Conservation (phyloP, 1,139 yeast species). For the Hanseniaspora uvarum region DNA sequence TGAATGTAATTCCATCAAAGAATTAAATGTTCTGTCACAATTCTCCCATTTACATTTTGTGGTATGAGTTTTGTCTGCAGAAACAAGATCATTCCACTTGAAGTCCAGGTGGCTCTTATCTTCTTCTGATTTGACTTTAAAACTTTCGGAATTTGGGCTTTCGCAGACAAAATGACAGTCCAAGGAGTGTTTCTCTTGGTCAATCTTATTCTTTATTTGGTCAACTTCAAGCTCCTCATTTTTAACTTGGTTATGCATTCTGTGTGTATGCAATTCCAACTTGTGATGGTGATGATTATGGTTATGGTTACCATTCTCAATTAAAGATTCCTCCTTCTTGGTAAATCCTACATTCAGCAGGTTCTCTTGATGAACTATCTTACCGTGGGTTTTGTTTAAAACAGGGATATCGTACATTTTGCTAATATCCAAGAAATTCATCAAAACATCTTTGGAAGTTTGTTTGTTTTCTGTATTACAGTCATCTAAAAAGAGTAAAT, state of each 20-base stretch:
- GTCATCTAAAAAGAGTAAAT: slow-evolving; percentile 20
- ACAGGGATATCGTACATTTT: slow-evolving; percentile 30
- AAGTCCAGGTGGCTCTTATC: slow-evolving; percentile 27
- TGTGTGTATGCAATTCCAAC: slow-evolving; percentile 32
- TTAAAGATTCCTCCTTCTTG: not conserved
- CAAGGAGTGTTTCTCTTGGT: not conserved
- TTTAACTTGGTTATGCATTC: slow-evolving; percentile 12
- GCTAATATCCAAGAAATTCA: slow-evolving; percentile 24
- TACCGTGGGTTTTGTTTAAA: slow-evolving; percentile 26
- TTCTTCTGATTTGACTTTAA: not conserved
- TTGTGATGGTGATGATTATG: slow-evolving; percentile 34
- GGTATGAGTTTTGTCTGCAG: slow-evolving; percentile 22
- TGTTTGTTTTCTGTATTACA: slow-evolving; percentile 23
- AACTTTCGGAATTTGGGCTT: not conserved
- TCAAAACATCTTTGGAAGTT: slow-evolving; percentile 7
- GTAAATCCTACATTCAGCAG: slow-evolving; percentile 4
- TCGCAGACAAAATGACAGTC: not conserved
- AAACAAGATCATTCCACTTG: slow-evolving; percentile 27
- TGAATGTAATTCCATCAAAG: slow-evolving; percentile 40
- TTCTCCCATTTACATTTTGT: slow-evolving; percentile 48
- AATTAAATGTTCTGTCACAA: slow-evolving; percentile 36
- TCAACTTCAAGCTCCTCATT: not conserved
- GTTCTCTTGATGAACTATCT: slow-evolving; percentile 19
- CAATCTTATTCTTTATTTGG: not conserved
- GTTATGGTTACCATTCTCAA: slow-evolving; percentile 18